phyloP scores from a whole-genome alignment of 169 alveolate genomes.

The Plasmodium coatneyi region DNA sequence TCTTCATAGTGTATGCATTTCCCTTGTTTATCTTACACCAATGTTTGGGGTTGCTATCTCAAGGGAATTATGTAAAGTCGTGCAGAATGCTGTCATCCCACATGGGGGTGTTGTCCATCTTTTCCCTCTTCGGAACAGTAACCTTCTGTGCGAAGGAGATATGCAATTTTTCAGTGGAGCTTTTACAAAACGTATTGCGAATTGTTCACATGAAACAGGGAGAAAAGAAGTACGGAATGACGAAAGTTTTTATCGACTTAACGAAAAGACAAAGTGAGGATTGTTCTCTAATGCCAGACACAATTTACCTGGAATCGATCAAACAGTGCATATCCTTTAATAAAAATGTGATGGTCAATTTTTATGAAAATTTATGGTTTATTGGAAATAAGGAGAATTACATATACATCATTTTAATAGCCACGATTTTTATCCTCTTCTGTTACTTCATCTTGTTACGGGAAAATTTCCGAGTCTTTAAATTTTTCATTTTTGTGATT shows the following conservation, averaged over 20 bases:
- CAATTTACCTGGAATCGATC: slow-evolving; percentile 21
- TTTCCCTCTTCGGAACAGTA: slow-evolving; percentile 67
- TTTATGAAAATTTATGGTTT: slow-evolving; percentile 69
- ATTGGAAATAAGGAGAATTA: slow-evolving; percentile 53
- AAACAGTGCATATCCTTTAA: slow-evolving; percentile 25
- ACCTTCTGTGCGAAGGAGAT: slow-evolving; percentile 69
- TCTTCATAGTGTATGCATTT: slow-evolving; percentile 45
- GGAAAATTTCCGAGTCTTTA: slow-evolving; percentile 53
- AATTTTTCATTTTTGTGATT: slow-evolving; percentile 63
- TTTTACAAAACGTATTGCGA: slow-evolving; percentile 48
- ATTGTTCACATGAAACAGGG: background rate
- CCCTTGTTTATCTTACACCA: slow-evolving; percentile 58
- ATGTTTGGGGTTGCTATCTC: slow-evolving; percentile 65
- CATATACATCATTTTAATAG: slow-evolving; percentile 30
- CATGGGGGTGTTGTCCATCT: slow-evolving; percentile 29
- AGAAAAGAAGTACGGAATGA: slow-evolving; percentile 41
- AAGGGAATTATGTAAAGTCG: slow-evolving; percentile 55
- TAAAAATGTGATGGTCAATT: slow-evolving; percentile 29
- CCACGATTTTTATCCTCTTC: slow-evolving; percentile 30
- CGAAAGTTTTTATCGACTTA: slow-evolving; percentile 55
- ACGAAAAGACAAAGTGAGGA: background rate
- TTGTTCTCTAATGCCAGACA: slow-evolving; percentile 11
- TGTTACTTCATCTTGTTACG: slow-evolving; percentile 36
- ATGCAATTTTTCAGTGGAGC: slow-evolving; percentile 53
- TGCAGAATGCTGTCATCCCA: slow-evolving; percentile 57